Evolutionary conservation across 176 grass and related monocot genomes (phyloP).

Genomic region (Thalia dealbata): DNA sequence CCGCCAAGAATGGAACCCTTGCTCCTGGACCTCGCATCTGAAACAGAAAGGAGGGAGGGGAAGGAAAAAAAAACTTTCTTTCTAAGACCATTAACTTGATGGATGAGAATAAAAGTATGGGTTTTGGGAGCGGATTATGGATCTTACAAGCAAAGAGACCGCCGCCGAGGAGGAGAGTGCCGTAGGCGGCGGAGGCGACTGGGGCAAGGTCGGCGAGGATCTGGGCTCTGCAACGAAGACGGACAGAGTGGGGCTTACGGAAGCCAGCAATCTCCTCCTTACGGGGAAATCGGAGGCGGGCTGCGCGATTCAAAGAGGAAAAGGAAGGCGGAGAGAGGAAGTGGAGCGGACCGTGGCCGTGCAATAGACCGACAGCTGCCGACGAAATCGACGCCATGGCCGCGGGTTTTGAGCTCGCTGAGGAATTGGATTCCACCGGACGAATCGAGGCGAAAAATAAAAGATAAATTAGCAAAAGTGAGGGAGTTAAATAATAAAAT

Average conservation of each 20-base stretch:
- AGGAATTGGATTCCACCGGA: too few relatives aligned
- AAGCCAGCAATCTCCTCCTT: not conserved
- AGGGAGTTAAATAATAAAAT: too few relatives aligned
- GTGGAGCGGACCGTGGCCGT: not conserved
- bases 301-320: too few relatives aligned
- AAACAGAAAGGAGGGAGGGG: not conserved
- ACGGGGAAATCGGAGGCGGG: too few relatives aligned
- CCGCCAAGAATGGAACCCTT: constrained; percentile 78
- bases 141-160: constrained; percentile 10
- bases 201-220: constrained; percentile 7
- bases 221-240: not conserved
- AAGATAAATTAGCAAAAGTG: too few relatives aligned
- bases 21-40: constrained; percentile 77
- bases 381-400: constrained; percentile 6
- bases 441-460: too few relatives aligned
- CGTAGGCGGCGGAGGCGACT: not conserved
- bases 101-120: not conserved
- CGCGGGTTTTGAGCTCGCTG: not conserved
- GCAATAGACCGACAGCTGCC: not conserved
- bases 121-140: not conserved
- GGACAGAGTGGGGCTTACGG: not conserved
- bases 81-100: not conserved
- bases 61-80: not conserved
- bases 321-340: not conserved
- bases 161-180: constrained; percentile 14